Conservation (phyloP, 805 yeast species). For the Ogataea ramenticola region DNA sequence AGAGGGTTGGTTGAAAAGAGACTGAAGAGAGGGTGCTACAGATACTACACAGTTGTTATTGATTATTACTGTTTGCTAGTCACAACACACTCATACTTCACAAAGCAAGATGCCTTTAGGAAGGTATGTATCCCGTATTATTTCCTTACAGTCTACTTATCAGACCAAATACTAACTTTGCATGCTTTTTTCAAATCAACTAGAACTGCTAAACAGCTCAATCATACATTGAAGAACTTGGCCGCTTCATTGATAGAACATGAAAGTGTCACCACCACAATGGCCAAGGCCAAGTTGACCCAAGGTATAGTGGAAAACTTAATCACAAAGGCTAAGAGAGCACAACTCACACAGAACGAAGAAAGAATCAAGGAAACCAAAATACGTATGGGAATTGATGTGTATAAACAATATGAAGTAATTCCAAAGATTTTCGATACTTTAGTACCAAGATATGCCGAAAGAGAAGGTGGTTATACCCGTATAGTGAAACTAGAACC, state of each 20-base stretch:
- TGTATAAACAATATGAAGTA: constrained; percentile 41
- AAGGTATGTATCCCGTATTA: constrained; percentile 6
- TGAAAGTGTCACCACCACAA: constrained; percentile 66
- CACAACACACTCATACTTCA: no score
- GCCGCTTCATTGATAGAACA: constrained; percentile 62
- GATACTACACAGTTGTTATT: no score
- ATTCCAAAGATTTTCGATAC: constrained; percentile 63
- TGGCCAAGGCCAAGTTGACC: constrained; percentile 67
- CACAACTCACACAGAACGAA: constrained; percentile 3
- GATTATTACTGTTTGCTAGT: no score
- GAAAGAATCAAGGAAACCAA: constrained; percentile 21
- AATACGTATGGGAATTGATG: constrained; percentile 25
- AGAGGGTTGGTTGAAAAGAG: no score
- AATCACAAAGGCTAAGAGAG: constrained; percentile 48
- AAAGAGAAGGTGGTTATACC: constrained; percentile 76
- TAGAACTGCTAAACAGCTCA: constrained; percentile 43
- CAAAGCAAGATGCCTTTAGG: constrained; percentile 3
- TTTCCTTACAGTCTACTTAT: no score
- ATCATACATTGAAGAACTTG: constrained; percentile 54
- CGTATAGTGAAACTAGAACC: constrained; percentile 80
- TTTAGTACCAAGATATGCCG: constrained; percentile 53
- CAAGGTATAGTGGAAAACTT: constrained; percentile 56
- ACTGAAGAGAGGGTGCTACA: no score
- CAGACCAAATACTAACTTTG: not conserved
- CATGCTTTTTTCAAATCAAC: not conserved